Base-by-base conservation (phyloP, 306 rosid genomes). In the Corylus avellana region DNA sequence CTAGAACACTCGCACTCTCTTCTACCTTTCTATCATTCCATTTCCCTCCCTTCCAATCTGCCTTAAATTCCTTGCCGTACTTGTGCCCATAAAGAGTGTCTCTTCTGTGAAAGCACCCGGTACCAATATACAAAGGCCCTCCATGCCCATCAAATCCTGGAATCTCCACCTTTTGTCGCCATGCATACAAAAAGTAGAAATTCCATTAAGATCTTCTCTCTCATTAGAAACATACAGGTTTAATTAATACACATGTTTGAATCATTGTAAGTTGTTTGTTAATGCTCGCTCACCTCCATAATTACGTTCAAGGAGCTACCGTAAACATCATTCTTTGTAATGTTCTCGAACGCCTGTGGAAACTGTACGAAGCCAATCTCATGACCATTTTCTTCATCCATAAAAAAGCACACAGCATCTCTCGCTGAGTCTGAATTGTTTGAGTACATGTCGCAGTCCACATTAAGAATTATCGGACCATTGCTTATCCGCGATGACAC, bases 391-490 rank as follows among this genome's bases (percentile, higher is more conserved):
- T 67, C 72, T 67, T 18, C 72, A 42, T 67, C 72, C 51, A 67
- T 67, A 4, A 67, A 67, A 67, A 67, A 67, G 44, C 59, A 54
- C 25, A 48, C 12, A 17, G 51, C 72, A 67, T 67, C 72, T 44
- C 32, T 42, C 25, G 17, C 51, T 18, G 72, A 67, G 27, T 17
- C 22, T 2, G 72, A 67, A 67, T 67, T 67, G 72, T 42, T 67
- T 42, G 72, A 67, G 50, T 67, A 67, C 72, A 67, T 67, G 51
- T 67, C 72, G 51, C 72, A 67, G 22, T 67, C 51, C 51, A 67
- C 51, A 2, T 67, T 67, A 67, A 67, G 51, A 39, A 67, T 67
- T 42, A 67, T 42, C 14, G 51, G 72, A 18, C 8, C 8, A 4
- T 67, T 67, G 32, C 72, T 67, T 18, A 73, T 73, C 48, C 64